phyloP scores from a whole-genome alignment of 257 asterid genomes.

The Nicotiana tomentosiformis region DNA sequence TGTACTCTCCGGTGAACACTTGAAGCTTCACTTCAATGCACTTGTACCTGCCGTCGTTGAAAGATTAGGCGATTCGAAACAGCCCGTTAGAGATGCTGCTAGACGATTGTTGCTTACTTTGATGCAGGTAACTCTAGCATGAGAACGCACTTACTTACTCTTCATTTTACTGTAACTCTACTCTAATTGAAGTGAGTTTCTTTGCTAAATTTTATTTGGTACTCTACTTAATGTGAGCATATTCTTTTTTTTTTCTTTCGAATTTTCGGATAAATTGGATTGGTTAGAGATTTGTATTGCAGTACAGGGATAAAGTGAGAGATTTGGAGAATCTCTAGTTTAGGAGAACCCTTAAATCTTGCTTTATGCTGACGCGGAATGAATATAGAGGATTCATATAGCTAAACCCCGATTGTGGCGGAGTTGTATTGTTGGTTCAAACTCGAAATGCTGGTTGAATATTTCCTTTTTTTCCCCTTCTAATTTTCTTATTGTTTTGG shows the following conservation, averaged over 20 bases:
- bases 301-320: background rate
- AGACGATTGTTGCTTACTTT: conserved; percentile 81
- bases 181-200: background rate
- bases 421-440: background rate
- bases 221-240: background rate
- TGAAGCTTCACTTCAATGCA: conserved; percentile 92
- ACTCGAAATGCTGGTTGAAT: background rate
- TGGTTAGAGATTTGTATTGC: background rate
- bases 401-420: background rate
- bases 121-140: conserved; percentile 66
- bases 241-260: background rate
- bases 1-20: conserved; percentile 92
- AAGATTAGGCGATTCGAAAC: conserved; percentile 86
- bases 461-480: background rate
- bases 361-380: background rate
- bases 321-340: background rate
- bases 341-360: background rate
- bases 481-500: background rate
- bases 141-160: background rate
- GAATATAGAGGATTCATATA: background rate
- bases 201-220: background rate
- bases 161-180: background rate
- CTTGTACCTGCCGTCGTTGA: conserved; percentile 95
- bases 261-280: background rate
- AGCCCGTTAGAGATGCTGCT: conserved; percentile 94